Percentiles rank a stretch among this genome's conserved stretches.
phyloP scores from a whole-genome alignment of 2,329 filamentous ascomycete genomes.

The Thermoascus crustaceus region DNA sequence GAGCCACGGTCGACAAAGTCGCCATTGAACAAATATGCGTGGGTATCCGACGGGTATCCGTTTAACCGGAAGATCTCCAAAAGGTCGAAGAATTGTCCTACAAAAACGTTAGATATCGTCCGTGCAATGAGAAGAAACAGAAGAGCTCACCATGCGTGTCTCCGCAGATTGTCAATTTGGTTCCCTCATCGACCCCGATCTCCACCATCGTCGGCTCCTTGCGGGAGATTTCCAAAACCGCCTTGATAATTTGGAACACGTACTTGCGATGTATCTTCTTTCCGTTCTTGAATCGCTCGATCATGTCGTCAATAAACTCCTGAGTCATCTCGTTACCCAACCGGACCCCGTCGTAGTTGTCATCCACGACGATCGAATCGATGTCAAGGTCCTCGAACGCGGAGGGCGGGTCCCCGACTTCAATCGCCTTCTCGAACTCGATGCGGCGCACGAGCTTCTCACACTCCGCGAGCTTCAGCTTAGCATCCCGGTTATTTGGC shows the following conservation, averaged over 20 bases:
- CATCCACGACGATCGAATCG: constrained; percentile 73
- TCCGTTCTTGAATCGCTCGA: constrained; percentile 85
- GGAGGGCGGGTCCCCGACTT: constrained; percentile 84
- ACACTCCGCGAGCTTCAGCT: constrained; percentile 83
- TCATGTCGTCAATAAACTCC: constrained; percentile 97
- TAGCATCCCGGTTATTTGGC: constrained; percentile 81
- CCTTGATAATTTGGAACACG: constrained; percentile 90
- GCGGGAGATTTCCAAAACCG: constrained; percentile 81
- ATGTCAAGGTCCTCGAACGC: constrained; percentile 85
- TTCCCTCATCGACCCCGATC: constrained; percentile 67
- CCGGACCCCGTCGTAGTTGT: constrained; percentile 73
- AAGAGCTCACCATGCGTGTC: constrained; percentile 75
- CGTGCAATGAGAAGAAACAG: neutral
- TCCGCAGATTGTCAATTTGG: constrained; percentile 85
- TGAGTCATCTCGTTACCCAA: constrained; percentile 80
- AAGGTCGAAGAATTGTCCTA: constrained; percentile 94
- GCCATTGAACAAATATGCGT: constrained; percentile 95
- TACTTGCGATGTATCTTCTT: constrained; percentile 96
- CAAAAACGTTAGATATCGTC: constrained; percentile 4
- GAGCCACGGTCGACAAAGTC: constrained; percentile 97
- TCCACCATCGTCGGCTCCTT: constrained; percentile 97
- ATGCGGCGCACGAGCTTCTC: constrained; percentile 88
- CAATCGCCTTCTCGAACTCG: constrained; percentile 91
- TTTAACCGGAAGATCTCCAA: constrained; percentile 93
- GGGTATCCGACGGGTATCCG: constrained; percentile 72